Conservation (phyloP, 257 asterid species). For the Gardenia jasminoides region DNA sequence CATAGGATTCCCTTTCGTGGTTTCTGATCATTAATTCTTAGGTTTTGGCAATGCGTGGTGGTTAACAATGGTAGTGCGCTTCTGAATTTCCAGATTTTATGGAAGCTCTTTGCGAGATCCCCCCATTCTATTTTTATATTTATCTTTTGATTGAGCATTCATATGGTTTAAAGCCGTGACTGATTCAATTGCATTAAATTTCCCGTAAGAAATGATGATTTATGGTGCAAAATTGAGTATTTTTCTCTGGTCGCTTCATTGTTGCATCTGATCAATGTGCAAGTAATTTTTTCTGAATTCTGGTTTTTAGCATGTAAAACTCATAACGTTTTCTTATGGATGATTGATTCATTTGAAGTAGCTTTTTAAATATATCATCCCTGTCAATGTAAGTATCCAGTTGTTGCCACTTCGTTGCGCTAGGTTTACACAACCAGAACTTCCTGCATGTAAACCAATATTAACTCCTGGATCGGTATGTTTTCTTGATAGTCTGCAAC, state of each 20-base stretch:
- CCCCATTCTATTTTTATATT: too few relatives aligned
- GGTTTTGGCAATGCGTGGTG: not conserved
- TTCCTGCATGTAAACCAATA: conserved; percentile 95
- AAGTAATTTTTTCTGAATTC: not conserved
- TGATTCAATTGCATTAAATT: not conserved
- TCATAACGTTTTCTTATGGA: not conserved
- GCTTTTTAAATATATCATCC: not conserved
- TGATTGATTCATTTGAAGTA: not conserved
- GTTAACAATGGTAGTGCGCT: not conserved
- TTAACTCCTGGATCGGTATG: conserved; percentile 81
- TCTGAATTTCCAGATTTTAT: too few relatives aligned
- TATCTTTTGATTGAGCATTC: too few relatives aligned
- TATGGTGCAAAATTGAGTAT: too few relatives aligned
- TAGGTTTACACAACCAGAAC: conserved; percentile 92
- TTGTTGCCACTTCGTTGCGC: not conserved
- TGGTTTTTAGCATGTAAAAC: not conserved
- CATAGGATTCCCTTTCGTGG: not conserved
- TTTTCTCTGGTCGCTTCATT: not conserved
- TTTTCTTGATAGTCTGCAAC: not conserved
- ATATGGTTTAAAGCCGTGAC: not conserved
- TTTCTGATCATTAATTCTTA: not conserved
- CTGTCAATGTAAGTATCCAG: not conserved
- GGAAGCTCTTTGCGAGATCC: too few relatives aligned
- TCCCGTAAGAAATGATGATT: not conserved
- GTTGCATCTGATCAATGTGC: not conserved